Evolutionary conservation across 23 red algal species (phyloP), one percentile per base, ranked within the genome.

Genomic region (Chondrus crispus): DNA sequence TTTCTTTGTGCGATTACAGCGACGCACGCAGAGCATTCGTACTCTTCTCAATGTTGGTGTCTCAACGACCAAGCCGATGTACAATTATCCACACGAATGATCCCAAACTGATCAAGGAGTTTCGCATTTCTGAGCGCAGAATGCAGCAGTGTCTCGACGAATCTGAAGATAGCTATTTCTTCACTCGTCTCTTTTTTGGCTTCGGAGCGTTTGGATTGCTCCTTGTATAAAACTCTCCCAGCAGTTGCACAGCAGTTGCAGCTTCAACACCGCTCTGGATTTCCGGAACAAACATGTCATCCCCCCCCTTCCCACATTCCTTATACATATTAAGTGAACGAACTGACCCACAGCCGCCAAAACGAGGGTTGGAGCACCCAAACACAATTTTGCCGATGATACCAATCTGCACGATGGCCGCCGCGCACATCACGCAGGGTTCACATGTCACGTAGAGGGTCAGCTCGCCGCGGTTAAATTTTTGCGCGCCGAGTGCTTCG

Each of bases 371-470:
- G 37, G 82, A 44, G 58, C 97, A 99, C 30, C 97, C 97, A 60
- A 91, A 99, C 60, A 92, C 94, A 20, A 98, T 80, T 19, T 52
- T 38, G 44, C 75, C 74, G 18, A 90, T 36, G 7, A 76, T 60
- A n/a, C 71, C 70, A 39, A 91, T 81, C 49, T 93, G 85, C 35
- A 89, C 85, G 28, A 98, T 62, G 19, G 94, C 94, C 33, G 91
- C 90, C 10, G 94, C 81, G 81, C 97, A 99, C 97, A 99, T 99
- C 50, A 99, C 95, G 55, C 97, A 99, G 20, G 97, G 97, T 77
- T 99, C 97, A 70, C 93, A 96, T 20, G 97, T 99, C 33, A 99
- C 97, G 37, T 93, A 96, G 42, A 98, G 72, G 8, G 72, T 91
- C 48, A 95, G 60, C 40, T 69, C 26, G 5, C 74, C 85, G 18